Base-by-base conservation (phyloP, 768 basidiomycete species). In the Psilocybe sp. region DNA sequence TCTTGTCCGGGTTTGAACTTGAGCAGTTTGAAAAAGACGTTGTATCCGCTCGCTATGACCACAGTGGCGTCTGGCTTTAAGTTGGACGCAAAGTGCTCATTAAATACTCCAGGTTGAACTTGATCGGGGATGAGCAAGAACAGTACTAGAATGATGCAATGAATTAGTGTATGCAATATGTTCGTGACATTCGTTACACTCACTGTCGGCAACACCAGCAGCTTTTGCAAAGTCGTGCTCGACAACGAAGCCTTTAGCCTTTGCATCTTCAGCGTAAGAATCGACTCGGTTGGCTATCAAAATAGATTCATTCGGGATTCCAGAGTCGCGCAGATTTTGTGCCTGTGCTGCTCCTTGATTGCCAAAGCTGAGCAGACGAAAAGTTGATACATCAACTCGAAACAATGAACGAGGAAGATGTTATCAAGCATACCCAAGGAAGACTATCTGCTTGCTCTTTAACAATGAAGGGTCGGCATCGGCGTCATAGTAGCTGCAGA, bases 271-370 rank as follows among this genome's bases (percentile, higher is more conserved):
- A 7, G 81, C 81, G 53, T 83, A 85, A 11, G 74, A 63, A 58
- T 85, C 82, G 5, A 71, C 63, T 5, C 81, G 73, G 58, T 84
- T 84, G 10, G 79, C 81, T 50, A 84, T 71, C 51, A 82, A 47
- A 46, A 84, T 84, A 41, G 70, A 73, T n/a, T 82, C 78, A 55
- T 83, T 83, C 4, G 77, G 71, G 50, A 83, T 79, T 2, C 82
- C 82, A 45, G 77, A 72, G 52, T 84, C 82, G n/a, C 82, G 74
- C 51, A 84, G 58, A 52, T 84, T 84, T 64, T 83, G 81, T 4
- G 82, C 82, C 60, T 84, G 82, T 42, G 82, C 82, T 31, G 82
- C 78, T 11, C 82, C 82, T 61, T 84, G 82, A 61, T 82, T 84
- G 39, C 82, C 82, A 62, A 82, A 84, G 4, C 81, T 83, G 46